Conservation (phyloP, 1,284 basidiomycete species). For the Boletellus deceptivus region DNA sequence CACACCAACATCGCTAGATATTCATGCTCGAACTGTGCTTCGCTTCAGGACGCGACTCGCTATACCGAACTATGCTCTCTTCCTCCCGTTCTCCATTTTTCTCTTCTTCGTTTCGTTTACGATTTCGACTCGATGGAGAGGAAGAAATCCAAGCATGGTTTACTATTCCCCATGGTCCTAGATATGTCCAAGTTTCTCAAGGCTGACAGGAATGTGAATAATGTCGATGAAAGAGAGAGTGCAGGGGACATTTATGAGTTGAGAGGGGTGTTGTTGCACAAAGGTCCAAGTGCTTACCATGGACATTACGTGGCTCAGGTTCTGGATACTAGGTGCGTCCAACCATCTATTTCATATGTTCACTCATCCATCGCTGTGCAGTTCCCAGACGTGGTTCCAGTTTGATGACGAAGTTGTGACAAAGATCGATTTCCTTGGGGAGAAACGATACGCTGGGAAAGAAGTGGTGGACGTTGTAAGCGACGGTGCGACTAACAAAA, state of each 20-base stretch:
- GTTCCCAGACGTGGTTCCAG: conserved; percentile 78
- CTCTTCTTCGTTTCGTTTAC: conserved; percentile 85
- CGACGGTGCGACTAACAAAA: conserved; percentile 24
- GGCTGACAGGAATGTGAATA: conserved; percentile 15
- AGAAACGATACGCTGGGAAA: conserved; percentile 35
- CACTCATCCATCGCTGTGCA: conserved; percentile 31
- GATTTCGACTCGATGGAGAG: conserved; percentile 74
- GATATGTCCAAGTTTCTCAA: conserved; percentile 69
- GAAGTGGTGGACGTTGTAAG: conserved; percentile 29
- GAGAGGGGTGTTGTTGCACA: conserved; percentile 80
- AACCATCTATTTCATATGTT: conserved; percentile 1
- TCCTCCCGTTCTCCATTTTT: conserved; percentile 86
- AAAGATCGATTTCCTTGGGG: conserved; percentile 54
- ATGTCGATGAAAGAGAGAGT: conserved; percentile 10
- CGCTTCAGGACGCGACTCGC: conserved; percentile 73
- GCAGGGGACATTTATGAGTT: conserved; percentile 63
- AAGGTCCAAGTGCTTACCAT: conserved; percentile 84
- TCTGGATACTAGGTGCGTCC: conserved; percentile 67
- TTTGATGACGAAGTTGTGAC: conserved; percentile 85
- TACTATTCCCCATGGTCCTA: conserved; percentile 72
- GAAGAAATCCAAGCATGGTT: conserved; percentile 78
- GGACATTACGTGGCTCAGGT: conserved; percentile 93
- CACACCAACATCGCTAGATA: conserved; percentile 52
- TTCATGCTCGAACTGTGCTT: conserved; percentile 68
- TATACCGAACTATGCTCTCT: conserved; percentile 65